A percentile compares a stretch with the other conserved stretches of the same genome.
Conservation (phyloP, 2,329 filamentous ascomycete species). For the Hansfordia pulvinata region DNA sequence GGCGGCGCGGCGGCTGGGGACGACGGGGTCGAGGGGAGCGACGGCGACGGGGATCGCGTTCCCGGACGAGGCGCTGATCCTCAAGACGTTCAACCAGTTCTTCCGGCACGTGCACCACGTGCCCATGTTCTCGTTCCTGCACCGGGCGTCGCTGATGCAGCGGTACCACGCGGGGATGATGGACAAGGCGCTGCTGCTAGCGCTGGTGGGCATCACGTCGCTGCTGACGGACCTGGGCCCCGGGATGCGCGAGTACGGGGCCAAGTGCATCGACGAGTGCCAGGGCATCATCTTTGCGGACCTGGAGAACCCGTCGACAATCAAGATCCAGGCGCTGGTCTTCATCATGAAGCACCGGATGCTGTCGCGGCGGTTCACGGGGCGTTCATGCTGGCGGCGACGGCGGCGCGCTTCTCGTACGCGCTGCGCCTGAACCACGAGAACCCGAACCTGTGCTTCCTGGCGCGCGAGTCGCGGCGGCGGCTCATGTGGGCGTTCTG, state of each 20-base stretch:
- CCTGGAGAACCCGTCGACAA: conserved; percentile 40
- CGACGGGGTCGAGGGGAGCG: too few relatives aligned
- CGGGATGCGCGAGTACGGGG: conserved; percentile 35
- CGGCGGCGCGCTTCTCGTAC: conserved; percentile 31
- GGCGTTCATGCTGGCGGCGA: conserved; percentile 33
- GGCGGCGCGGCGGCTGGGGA: too few relatives aligned
- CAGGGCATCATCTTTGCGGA: conserved; percentile 37
- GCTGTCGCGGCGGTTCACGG: conserved; percentile 27
- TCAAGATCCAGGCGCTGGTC: conserved; percentile 35
- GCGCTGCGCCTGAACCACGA: conserved; percentile 35
- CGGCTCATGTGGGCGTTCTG: conserved; percentile 34
- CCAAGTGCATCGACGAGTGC: conserved; percentile 39
- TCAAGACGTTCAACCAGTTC: conserved; percentile 40
- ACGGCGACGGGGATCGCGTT: conserved; percentile 31
- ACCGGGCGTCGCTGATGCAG: conserved; percentile 46
- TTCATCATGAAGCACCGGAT: conserved; percentile 33
- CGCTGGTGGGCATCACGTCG: conserved; percentile 41
- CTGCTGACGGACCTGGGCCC: conserved; percentile 40
- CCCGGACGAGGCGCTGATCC: conserved; percentile 30
- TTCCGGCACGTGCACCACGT: conserved; percentile 46
- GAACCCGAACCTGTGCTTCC: conserved; percentile 26
- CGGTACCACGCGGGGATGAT: conserved; percentile 42
- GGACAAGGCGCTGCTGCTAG: conserved; percentile 37
- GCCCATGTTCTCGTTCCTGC: conserved; percentile 43
- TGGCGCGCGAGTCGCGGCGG: conserved; percentile 28